Conservation (phyloP, 139 green algal species). For the Coelastrella sp. region DNA sequence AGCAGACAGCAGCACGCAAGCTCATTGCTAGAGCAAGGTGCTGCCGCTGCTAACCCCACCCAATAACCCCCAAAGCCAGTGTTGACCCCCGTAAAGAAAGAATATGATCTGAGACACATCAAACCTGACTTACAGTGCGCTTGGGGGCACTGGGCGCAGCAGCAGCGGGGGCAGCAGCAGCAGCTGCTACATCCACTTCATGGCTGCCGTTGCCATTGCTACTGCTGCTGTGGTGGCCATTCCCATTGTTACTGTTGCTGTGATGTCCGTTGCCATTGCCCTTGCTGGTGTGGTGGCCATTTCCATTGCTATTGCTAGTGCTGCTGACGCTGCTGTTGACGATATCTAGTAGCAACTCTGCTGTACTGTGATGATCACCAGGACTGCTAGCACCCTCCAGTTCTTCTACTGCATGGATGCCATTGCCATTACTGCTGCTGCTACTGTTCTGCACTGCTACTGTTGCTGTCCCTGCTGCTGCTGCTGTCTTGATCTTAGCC, state of each 20-base stretch:
- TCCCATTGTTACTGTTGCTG: too few species aligned
- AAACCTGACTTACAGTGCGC: not conserved
- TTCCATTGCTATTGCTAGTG: not conserved
- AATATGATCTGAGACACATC: too few species aligned
- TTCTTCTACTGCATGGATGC: not conserved
- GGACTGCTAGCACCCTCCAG: not conserved
- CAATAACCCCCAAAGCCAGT: not conserved
- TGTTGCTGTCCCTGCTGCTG: slow-evolving; percentile 9
- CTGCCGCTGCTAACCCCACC: not conserved
- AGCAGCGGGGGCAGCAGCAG: not conserved
- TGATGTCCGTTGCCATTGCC: too few species aligned
- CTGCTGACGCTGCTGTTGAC: not conserved
- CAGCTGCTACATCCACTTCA: not conserved
- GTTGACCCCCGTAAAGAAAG: not conserved
- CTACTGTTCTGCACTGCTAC: not conserved
- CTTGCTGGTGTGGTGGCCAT: not conserved
- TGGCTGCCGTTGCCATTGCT: not conserved
- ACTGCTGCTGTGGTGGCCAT: too few species aligned
- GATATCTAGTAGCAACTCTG: not conserved
- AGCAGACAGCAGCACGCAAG: not conserved
- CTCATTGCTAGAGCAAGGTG: not conserved
- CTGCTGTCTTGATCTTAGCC: not conserved
- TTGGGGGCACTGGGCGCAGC: not conserved
- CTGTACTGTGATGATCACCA: not conserved
- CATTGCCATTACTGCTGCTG: not conserved